Base-by-base conservation (phyloP, 2,329 filamentous ascomycete species). In the Podosphaera leucotricha region DNA sequence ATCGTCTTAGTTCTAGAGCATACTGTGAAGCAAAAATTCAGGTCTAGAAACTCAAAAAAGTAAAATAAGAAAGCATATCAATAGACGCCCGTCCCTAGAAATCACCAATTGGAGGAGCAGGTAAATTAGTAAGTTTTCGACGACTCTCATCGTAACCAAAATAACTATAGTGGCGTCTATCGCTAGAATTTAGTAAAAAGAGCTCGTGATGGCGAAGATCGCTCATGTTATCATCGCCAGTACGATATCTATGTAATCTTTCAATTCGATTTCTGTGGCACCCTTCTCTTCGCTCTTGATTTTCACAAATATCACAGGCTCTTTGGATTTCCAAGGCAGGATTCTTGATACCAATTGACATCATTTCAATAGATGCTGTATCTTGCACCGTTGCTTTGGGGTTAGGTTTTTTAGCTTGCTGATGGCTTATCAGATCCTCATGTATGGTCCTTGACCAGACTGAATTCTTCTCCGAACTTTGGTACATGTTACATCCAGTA, bases 321-420 rank as follows among this genome's bases (percentile, higher is more conserved):
- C 78, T 71, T 59, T 77, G 75, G 72, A 76, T 79, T 57, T 78
- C 74, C 4, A 64, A 66, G 24, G 55, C 48, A 66, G 75, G 75
- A 43, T 70, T 68, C 58, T 77, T 78, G 62, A 80, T 73, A 58
- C 76, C 75, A 44, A 79, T 62, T 20, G 72, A 74, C 24, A 75
- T 74, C 51, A 80, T 71, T 48, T 75, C 75, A 26, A 80, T 64
- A 49, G 71, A 73, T n/a, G 75, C 71, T 24, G 66, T 70, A 58
- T 80, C 75, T 55, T 74, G 68, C 37, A 77, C 58, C 60, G 71
- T 70, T 45, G 72, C 72, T 57, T 77, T 35, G 68, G 67, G 50
- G 73, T 73, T 54, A 68, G 67, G 57, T 71, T 75, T 48, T 68
- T 63, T 33, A 75, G 74, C 57, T 78, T 69, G 52, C 77, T 69